Evolutionary conservation across 257 asterid genomes (phyloP).

Genomic region (Penstemon barbatus): DNA sequence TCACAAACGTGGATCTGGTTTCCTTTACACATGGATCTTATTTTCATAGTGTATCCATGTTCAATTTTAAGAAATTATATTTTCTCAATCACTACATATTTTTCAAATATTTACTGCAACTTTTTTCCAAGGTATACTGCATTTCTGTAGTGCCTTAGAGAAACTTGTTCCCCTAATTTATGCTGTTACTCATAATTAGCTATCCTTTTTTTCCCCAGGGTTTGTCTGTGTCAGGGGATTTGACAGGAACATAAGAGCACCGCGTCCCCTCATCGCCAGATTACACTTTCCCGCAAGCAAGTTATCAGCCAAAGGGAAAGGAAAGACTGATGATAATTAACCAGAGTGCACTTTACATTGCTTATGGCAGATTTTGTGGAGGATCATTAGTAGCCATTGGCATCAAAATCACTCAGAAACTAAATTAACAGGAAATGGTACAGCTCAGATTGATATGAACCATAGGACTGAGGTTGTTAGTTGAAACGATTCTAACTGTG

Average conservation of each 20-base stretch:
- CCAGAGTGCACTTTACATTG: constrained; percentile 1
- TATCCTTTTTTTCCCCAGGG: constrained; percentile 50
- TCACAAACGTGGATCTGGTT: no score
- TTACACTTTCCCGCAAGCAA: constrained; percentile 90
- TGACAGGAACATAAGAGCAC: constrained; percentile 74
- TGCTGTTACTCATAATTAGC: constrained; percentile 11
- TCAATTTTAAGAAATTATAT: no score
- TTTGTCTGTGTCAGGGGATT: constrained; percentile 96
- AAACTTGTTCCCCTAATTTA: no score
- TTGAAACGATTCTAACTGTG: neutral
- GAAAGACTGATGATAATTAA: constrained; percentile 46
- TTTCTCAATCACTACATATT: no score
- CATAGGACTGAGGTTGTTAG: constrained; percentile 7
- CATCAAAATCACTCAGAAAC: neutral
- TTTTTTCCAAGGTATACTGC: no score
- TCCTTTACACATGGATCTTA: no score
- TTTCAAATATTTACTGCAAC: no score
- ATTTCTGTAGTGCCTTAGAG: no score
- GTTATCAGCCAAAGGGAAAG: constrained; percentile 50
- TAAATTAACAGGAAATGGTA: constrained; percentile 24
- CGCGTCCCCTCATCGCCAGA: constrained; percentile 88
- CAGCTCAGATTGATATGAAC: constrained; percentile 29
- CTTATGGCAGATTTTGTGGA: neutral
- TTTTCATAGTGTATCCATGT: no score
- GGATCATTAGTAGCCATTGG: neutral